These are phyloP conservation scores for Penicillium ucsense DNA, from an alignment of 495 filamentous ascomycete genomes.

Conservation along the genomic window DNA sequence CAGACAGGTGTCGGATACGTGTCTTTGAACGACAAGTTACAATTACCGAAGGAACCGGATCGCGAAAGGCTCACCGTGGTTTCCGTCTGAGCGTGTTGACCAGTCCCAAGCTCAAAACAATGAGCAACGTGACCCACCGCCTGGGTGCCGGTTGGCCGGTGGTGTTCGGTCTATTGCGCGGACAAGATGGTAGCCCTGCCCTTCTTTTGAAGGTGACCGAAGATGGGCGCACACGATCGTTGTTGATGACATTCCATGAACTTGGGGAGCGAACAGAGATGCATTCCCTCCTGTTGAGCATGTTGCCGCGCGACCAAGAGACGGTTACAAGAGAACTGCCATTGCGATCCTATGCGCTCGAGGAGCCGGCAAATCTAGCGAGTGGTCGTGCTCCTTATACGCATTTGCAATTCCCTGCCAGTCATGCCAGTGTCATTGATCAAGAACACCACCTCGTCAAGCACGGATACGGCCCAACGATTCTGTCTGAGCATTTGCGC, in stretches of 20 bases:
- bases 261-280: slow-evolving; percentile 54
- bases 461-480: slow-evolving; percentile 41
- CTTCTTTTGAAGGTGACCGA: slow-evolving; percentile 62
- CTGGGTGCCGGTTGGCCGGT: slow-evolving; percentile 52
- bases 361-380: slow-evolving; percentile 37
- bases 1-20: slow-evolving; percentile 55
- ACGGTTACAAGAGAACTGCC: slow-evolving; percentile 51
- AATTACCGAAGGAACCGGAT: slow-evolving; percentile 56
- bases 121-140: slow-evolving; percentile 61
- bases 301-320: slow-evolving; percentile 49
- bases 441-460: slow-evolving; percentile 32
- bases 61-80: slow-evolving; percentile 59
- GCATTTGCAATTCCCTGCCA: slow-evolving; percentile 33
- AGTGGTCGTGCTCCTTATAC: slow-evolving; percentile 21
- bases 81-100: slow-evolving; percentile 69
- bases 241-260: slow-evolving; percentile 66
- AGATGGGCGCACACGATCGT: slow-evolving; percentile 51
- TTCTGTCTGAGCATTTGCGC: slow-evolving; percentile 61
- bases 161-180: slow-evolving; percentile 62
- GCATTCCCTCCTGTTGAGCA: slow-evolving; percentile 61
- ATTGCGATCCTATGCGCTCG: slow-evolving; percentile 52
- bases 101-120: slow-evolving; percentile 59
- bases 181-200: slow-evolving; percentile 54
- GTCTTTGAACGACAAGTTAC: slow-evolving; percentile 60
- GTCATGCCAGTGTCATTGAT: slow-evolving; percentile 44